Conservation (phyloP, 2,329 filamentous ascomycete species). For the Albophoma yamanashiensis region DNA sequence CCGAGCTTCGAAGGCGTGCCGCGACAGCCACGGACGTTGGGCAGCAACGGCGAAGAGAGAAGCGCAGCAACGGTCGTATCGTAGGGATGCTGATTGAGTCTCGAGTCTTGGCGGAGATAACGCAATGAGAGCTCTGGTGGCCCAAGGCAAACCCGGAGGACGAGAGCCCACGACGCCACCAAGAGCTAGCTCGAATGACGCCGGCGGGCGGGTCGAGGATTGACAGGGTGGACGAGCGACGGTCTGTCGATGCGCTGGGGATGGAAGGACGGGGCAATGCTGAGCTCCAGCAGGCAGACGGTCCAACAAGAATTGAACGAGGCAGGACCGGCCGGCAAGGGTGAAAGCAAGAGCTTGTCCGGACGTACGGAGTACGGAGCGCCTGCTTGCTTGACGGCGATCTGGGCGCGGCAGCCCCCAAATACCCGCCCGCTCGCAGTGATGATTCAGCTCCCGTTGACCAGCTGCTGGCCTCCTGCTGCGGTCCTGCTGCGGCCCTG, state of each 20-base stretch:
- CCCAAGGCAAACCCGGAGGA: background rate
- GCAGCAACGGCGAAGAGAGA: background rate
- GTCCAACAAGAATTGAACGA: background rate
- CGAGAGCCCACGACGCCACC: background rate
- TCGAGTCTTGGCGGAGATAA: background rate
- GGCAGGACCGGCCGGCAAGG: background rate
- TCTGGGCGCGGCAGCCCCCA: background rate
- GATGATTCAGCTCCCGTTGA: background rate
- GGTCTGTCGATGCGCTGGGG: background rate
- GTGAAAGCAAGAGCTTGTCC: background rate
- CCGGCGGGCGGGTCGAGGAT: background rate
- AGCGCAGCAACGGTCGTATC: background rate
- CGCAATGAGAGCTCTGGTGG: background rate
- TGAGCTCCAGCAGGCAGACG: background rate
- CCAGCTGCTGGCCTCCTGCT: background rate
- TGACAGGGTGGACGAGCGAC: background rate
- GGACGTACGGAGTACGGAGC: background rate
- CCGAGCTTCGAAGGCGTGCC: background rate
- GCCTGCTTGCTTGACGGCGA: background rate
- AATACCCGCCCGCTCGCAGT: background rate
- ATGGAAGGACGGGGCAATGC: background rate
- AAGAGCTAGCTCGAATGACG: background rate
- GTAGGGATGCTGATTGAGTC: background rate
- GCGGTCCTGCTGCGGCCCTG: background rate
- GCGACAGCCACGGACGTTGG: background rate